A percentile compares a stretch with the other conserved stretches of the same genome.
Conservation (phyloP, 2,329 filamentous ascomycete genomes). For the Fusarium nisikadoi region DNA sequence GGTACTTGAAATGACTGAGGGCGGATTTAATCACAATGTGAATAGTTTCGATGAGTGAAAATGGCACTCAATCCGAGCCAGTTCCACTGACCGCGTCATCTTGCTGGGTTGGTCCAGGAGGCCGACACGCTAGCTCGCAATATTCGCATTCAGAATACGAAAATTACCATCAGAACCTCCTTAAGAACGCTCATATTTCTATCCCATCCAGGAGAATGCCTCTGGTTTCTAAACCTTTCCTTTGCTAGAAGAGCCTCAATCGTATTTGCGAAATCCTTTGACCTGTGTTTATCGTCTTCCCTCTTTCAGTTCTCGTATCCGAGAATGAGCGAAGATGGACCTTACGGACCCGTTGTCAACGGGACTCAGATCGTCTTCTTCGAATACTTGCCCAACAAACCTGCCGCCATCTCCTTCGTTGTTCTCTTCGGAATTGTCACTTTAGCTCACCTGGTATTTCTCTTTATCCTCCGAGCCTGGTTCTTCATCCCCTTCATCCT, state of each 20-base stretch:
- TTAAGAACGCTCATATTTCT: not conserved
- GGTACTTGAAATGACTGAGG: accelerated
- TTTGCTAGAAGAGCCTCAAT: not conserved
- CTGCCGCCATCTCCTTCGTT: not conserved
- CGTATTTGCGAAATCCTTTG: accelerated
- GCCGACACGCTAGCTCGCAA: not conserved
- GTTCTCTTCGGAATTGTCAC: not conserved
- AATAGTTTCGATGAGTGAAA: not conserved
- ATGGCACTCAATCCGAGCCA: too few species aligned
- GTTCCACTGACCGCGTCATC: slow-evolving; percentile 10
- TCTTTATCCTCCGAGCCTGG: slow-evolving; percentile 11
- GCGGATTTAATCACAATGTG: too few species aligned
- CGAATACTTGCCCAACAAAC: slow-evolving; percentile 12
- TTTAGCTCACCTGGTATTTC: not conserved
- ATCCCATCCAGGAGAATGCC: accelerated
- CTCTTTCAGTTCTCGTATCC: not conserved
- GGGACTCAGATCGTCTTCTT: slow-evolving; percentile 20
- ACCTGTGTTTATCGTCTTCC: too few species aligned
- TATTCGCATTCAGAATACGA: slow-evolving; percentile 28
- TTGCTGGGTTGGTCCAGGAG: not conserved
- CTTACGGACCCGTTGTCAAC: slow-evolving; percentile 3
- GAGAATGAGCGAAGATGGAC: slow-evolving; percentile 7
- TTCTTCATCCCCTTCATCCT: slow-evolving; percentile 21
- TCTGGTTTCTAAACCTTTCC: accelerated
- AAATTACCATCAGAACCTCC: not conserved